Evolutionary conservation across 331 rosid species (phyloP), one percentile per base, ranked within the genome.

Genomic region (Spiraea crenata): DNA sequence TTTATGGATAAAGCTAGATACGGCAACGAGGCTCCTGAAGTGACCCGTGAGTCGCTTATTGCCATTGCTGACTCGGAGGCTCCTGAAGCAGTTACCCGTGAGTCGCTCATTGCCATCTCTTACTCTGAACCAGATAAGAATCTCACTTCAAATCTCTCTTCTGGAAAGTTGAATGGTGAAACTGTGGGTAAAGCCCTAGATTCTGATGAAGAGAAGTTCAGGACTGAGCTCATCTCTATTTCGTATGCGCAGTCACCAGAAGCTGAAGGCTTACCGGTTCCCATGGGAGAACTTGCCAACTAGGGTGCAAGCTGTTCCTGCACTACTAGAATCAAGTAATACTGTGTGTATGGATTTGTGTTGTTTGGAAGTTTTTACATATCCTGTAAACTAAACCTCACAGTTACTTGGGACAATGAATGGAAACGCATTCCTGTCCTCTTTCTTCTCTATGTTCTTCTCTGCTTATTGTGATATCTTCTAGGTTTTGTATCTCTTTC

Each of bases 41-140:
- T 74, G 84, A 76, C 89, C 65, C 81, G 89, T 63, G 89, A 85
- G 80, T 85, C 85, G 41, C 86, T 85, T 19, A 85, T 85, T 42
- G 69, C 82, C 72, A 82, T 85, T 56, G 76, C 89, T 39, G 74
- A 82, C 76, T 37, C 58, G 13, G 74, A 70, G 31, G 31, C 31
- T 25, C 31, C 31, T 25, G 31, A 25, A 25, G 31, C 31, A 25
- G 31, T 25, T 25, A 25, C 31, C 31, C 79, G 88, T 57, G 88
- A 83, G 78, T 83, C 83, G 50, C 85, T 83, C 10, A 83, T 83
- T 46, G 72, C 82, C 75, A 82, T 85, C 50, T 79, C 89, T 39
- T 76, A 82, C 76, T 37, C 58, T 20, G 74, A 70, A 67, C 86
- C 89, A 74, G 86, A 85, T 42, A 67, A 76, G 56, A 71, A 13